Base-by-base conservation (phyloP, 2,329 filamentous ascomycete species). In the Diaporthe citriasiana region DNA sequence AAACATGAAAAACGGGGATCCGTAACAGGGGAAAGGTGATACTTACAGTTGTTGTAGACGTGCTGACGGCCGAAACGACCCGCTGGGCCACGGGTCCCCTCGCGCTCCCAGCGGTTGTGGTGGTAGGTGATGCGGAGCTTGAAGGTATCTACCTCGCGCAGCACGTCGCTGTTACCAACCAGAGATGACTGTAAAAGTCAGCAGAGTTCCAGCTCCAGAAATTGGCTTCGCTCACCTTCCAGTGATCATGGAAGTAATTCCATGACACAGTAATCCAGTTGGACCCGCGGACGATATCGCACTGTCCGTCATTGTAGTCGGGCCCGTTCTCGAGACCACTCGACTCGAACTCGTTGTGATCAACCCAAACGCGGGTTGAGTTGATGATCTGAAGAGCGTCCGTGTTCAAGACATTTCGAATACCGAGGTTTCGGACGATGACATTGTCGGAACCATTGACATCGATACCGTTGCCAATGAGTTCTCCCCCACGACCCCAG, bases 311-410 rank as follows among this genome's bases (percentile, higher is more conserved):
- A 30, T 60, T 60, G 27, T 60, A 60, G 57, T 60, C 57, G 15
- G 57, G 57, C 0, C 57, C 57, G 42, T 60, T 60, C 1, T 42
- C 57, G 8, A 60, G 57, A 30, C 57, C 57, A 22, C 35, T 60
- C n/a, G 57, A 60, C 57, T 60, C 57, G n/a, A 60, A 60, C 25
- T 60, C 57, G 38, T 60, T 60, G 57, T 60, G 57, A 22, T 60
- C 57, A 27, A 60, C 57, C 57, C 57, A 60, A 7, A 60, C 38
- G n/a, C 57, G 57, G 5, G 57, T 60, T 3, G 57, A 60, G 25
- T 60, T 60, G 38, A 60, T 30, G n/a, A 60, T 60, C 38, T 60
- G 57, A 22, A 60, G 38, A 22, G 6, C 57, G 42, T 60, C 57
- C 25, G 57, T 8, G 15, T 45, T 60, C n/a, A 60, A 30, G 38